These are phyloP conservation scores for Cladophialophora bantiana DNA, from an alignment of 2,329 filamentous ascomycete species.

Conservation along the genomic window DNA sequence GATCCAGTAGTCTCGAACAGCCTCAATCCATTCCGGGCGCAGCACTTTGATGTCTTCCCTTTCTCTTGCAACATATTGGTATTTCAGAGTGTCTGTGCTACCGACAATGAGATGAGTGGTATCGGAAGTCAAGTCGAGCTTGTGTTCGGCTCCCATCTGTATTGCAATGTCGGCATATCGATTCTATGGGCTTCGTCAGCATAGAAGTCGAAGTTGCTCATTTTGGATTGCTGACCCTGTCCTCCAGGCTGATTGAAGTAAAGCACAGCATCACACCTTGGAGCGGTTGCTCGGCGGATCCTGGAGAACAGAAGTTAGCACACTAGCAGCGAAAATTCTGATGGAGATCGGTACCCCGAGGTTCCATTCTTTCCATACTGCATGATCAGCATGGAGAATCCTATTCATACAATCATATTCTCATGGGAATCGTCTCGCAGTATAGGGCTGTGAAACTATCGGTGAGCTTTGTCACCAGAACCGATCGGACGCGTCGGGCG, in stretches of 20 bases:
- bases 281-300: slow-evolving; percentile 40
- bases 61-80: slow-evolving; percentile 90
- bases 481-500: neutral
- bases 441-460: neutral
- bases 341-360: neutral
- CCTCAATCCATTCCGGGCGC: slow-evolving; percentile 82
- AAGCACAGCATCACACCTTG: slow-evolving; percentile 80
- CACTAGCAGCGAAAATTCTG: neutral
- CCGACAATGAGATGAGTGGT: slow-evolving; percentile 95
- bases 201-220: slow-evolving; percentile 26
- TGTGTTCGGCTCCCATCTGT: slow-evolving; percentile 86
- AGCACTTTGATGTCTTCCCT: slow-evolving; percentile 85
- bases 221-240: slow-evolving; percentile 65
- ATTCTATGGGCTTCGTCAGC: slow-evolving; percentile 43
- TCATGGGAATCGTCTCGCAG: neutral
- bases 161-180: slow-evolving; percentile 59
- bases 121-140: slow-evolving; percentile 91
- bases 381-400: neutral
- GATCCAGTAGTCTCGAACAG: slow-evolving; percentile 80
- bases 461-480: neutral
- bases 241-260: slow-evolving; percentile 80
- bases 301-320: slow-evolving; percentile 17
- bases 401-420: neutral
- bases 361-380: slow-evolving; percentile 13
- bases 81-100: slow-evolving; percentile 88